These are phyloP conservation scores for Alnus glutinosa DNA, from an alignment of 306 rosid species.

Conservation along the genomic window DNA sequence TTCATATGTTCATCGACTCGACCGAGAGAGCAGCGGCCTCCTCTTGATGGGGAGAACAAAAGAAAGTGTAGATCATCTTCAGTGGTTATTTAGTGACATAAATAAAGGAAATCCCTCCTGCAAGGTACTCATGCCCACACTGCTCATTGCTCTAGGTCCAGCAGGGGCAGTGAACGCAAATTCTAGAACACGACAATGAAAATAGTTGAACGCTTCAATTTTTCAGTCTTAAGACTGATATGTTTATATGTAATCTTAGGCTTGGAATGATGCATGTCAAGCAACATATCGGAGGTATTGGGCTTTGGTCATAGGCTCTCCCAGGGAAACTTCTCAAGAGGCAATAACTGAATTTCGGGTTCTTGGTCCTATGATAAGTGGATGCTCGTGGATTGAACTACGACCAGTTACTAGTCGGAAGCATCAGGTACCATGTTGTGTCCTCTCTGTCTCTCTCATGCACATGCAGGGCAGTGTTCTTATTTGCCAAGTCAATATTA, in stretches of 20 bases:
- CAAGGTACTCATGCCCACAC: slow-evolving; percentile 47
- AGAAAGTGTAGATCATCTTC: slow-evolving; percentile 70
- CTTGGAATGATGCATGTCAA: slow-evolving; percentile 77
- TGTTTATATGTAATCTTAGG: slow-evolving; percentile 40
- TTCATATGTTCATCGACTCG: slow-evolving; percentile 87
- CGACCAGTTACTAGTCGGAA: slow-evolving; percentile 79
- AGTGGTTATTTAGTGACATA: slow-evolving; percentile 65
- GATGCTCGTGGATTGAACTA: slow-evolving; percentile 96
- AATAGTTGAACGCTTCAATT: background rate
- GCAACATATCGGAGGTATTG: slow-evolving; percentile 80
- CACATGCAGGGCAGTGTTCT: background rate
- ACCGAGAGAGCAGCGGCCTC: slow-evolving; percentile 87
- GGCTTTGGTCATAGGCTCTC: slow-evolving; percentile 91
- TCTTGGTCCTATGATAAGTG: slow-evolving; percentile 87
- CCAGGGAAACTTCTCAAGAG: slow-evolving; percentile 80
- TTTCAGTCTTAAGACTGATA: slow-evolving; percentile 12
- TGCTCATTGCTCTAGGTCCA: slow-evolving; percentile 1
- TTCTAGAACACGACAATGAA: background rate
- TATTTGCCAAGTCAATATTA: background rate
- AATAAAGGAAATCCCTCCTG: slow-evolving; percentile 54
- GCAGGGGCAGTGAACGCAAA: slow-evolving; percentile 16
- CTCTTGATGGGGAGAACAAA: slow-evolving; percentile 80
- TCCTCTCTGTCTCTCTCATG: slow-evolving; percentile 1
- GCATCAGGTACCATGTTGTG: slow-evolving; percentile 68
- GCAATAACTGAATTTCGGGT: slow-evolving; percentile 89